A percentile compares a stretch with the other conserved stretches of the same genome.
Evolutionary conservation across 805 yeast species (phyloP).

Genomic region (Starmerella stellata): DNA sequence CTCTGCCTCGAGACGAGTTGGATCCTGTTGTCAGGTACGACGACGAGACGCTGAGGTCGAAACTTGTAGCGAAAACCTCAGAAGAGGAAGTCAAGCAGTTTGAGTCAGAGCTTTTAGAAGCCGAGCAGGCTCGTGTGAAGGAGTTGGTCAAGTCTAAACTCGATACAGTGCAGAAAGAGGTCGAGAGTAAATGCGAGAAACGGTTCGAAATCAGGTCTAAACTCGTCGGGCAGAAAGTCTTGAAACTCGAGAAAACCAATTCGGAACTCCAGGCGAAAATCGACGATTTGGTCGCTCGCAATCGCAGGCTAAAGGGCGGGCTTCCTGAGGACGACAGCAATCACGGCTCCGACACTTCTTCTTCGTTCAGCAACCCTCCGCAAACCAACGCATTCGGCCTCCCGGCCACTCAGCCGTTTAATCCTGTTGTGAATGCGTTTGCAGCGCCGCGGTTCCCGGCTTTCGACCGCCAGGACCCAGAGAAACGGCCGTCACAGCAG

Average conservation of each 20-base stretch:
- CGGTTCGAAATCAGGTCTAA: constrained; percentile 20
- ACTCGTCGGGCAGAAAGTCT: constrained; percentile 38
- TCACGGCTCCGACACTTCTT: not conserved
- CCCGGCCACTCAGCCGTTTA: too few relatives aligned
- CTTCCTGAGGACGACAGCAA: not conserved
- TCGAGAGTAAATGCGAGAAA: constrained; percentile 8
- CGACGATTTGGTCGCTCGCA: not conserved
- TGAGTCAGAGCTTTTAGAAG: constrained; percentile 7
- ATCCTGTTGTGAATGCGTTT: not conserved
- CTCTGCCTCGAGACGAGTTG: too few relatives aligned
- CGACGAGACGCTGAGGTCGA: not conserved
- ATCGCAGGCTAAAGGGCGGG: not conserved
- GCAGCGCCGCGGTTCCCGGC: not conserved
- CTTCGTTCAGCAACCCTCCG: not conserved
- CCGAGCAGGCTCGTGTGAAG: constrained; percentile 13
- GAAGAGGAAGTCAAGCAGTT: constrained; percentile 4
- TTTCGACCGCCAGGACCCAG: not conserved
- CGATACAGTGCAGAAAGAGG: constrained; percentile 8
- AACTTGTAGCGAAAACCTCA: not conserved
- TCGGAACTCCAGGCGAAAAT: constrained; percentile 9
- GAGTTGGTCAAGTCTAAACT: constrained; percentile 8
- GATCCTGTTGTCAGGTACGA: too few relatives aligned
- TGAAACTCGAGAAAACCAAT: constrained; percentile 30
- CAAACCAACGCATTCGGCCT: too few relatives aligned
- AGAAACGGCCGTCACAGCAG: not conserved